Conservation (phyloP, 441 rosid species). For the Pelargonium cotyledonis region DNA sequence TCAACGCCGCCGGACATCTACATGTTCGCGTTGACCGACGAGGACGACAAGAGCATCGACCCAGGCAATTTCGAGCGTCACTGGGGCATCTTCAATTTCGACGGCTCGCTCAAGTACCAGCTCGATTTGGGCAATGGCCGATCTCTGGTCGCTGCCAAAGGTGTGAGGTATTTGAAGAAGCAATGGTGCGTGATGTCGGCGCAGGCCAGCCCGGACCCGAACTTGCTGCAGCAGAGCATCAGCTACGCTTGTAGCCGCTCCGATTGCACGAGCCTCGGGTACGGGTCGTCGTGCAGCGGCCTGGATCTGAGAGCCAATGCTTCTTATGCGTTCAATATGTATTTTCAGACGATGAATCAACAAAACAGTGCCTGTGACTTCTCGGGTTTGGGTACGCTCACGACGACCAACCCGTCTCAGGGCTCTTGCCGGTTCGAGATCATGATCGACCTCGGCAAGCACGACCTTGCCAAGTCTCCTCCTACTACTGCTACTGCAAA, state of each 20-base stretch:
- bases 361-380: constrained; percentile 48
- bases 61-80: constrained; percentile 91
- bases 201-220: constrained; percentile 32
- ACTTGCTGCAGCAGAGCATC: constrained; percentile 30
- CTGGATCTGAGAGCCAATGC: constrained; percentile 39
- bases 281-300: constrained; percentile 46
- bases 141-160: constrained; percentile 32
- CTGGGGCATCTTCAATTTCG: constrained; percentile 80
- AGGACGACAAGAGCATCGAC: constrained; percentile 71
- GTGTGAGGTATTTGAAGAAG: constrained; percentile 32
- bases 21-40: constrained; percentile 70
- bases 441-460: constrained; percentile 29
- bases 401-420: constrained; percentile 37
- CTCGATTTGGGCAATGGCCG: constrained; percentile 24
- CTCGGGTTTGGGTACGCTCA: constrained; percentile 39
- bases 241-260: constrained; percentile 42
- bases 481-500: not conserved
- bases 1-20: constrained; percentile 64
- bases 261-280: constrained; percentile 52
- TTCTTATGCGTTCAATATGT: constrained; percentile 63
- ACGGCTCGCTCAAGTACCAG: constrained; percentile 73
- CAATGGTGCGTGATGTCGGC: constrained; percentile 47
- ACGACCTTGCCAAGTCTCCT: not conserved
- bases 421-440: constrained; percentile 46
- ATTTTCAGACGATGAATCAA: constrained; percentile 54